phyloP scores from a whole-genome alignment of 2,329 filamentous ascomycete genomes.

The Didymella sp. region DNA sequence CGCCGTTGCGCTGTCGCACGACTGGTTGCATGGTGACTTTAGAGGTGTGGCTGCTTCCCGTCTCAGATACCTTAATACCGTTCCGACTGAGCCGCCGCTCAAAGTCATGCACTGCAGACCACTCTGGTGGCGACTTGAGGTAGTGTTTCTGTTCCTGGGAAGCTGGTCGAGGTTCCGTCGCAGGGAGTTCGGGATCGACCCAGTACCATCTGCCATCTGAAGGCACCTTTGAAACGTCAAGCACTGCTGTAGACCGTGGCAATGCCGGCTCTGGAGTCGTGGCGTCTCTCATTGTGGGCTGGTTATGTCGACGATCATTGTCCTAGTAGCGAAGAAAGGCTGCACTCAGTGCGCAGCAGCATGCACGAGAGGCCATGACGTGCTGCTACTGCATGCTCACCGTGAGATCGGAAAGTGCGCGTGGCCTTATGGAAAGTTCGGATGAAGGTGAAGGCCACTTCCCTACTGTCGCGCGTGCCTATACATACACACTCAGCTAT shows the following conservation, averaged over 20 bases:
- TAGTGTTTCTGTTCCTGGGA: not conserved
- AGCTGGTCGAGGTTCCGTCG: not conserved
- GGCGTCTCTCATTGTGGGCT: not conserved
- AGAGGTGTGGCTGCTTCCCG: not conserved
- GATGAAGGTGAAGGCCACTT: not conserved
- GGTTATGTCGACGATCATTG: not conserved
- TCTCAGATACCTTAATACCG: conserved; percentile 13
- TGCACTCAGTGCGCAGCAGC: not conserved
- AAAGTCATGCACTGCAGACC: conserved; percentile 13
- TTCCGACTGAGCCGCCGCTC: conserved; percentile 8
- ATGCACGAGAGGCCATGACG: not conserved
- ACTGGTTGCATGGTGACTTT: not conserved
- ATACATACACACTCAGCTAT: not conserved
- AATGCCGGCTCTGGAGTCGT: not conserved
- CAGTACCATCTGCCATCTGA: not conserved
- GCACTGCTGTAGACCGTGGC: not conserved
- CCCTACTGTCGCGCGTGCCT: not conserved
- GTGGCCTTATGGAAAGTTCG: not conserved
- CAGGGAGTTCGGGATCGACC: not conserved
- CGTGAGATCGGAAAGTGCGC: not conserved
- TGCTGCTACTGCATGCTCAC: not conserved
- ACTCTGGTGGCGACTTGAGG: not conserved
- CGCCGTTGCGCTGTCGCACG: not conserved
- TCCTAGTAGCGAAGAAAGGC: not conserved
- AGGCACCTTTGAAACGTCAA: not conserved